Percentiles rank a stretch among this genome's conserved stretches.
Conservation (phyloP, 441 rosid genomes). For the Gossypium schwendimanii region DNA sequence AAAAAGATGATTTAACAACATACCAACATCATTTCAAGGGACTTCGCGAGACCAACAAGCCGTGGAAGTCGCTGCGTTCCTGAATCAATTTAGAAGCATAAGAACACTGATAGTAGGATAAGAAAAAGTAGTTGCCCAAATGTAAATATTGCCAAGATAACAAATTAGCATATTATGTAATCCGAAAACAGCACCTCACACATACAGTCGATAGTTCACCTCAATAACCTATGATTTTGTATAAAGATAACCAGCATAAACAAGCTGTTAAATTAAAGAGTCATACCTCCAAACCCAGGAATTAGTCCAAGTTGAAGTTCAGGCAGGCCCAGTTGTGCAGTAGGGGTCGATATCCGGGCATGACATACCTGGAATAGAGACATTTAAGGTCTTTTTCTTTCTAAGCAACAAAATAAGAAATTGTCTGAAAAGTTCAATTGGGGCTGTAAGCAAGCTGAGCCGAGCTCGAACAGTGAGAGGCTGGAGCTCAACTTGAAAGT, state of each 20-base stretch:
- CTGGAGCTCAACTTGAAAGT: background rate
- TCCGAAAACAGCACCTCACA: background rate
- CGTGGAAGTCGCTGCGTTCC: constrained; percentile 99
- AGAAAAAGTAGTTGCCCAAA: background rate
- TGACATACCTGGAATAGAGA: constrained; percentile 62
- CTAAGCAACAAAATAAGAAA: background rate
- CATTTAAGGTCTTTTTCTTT: background rate
- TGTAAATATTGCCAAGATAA: background rate
- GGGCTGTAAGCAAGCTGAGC: background rate
- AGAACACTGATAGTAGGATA: constrained; percentile 7
- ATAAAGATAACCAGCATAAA: background rate
- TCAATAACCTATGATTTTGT: background rate
- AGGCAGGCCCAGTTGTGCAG: constrained; percentile 81
- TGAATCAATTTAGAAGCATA: constrained; percentile 32
- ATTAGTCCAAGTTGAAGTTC: constrained; percentile 92
- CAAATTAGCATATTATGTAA: background rate
- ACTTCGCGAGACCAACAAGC: constrained; percentile 86
- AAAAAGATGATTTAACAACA: constrained; percentile 20
- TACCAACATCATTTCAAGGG: constrained; percentile 96
- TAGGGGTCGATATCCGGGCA: constrained; percentile 79
- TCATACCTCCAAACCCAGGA: constrained; percentile 90
- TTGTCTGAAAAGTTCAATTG: background rate
- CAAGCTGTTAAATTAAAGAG: background rate
- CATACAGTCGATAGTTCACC: background rate
- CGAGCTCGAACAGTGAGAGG: background rate